Evolutionary conservation across 352 stramenopile genomes (phyloP).

Genomic region (Phytophthora podocarpi): DNA sequence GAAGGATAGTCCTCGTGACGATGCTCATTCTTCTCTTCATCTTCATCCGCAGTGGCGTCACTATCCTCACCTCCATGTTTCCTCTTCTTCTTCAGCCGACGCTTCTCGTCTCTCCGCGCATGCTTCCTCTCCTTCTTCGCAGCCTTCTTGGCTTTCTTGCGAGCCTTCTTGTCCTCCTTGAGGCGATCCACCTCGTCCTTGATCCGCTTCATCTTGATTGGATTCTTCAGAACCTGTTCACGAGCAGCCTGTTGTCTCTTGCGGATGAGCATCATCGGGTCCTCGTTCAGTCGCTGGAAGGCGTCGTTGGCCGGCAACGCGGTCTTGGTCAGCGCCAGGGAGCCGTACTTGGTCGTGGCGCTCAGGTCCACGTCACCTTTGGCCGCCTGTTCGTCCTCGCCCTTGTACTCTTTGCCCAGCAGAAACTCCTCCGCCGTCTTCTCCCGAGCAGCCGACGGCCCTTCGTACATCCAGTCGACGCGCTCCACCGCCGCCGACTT

Average conservation of each 20-base stretch:
- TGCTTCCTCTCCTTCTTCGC: slow-evolving; percentile 74
- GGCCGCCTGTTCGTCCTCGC: slow-evolving; percentile 36
- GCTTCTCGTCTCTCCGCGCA: slow-evolving; percentile 38
- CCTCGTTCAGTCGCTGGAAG: slow-evolving; percentile 94
- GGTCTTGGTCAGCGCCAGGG: slow-evolving; percentile 59
- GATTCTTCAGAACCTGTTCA: slow-evolving; percentile 89
- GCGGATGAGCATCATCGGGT: slow-evolving; percentile 97
- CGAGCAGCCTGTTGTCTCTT: slow-evolving; percentile 77
- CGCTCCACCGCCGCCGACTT: slow-evolving; percentile 83
- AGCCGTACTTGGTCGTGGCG: slow-evolving; percentile 71
- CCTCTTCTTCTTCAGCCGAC: slow-evolving; percentile 48
- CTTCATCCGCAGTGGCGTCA: slow-evolving; percentile 22
- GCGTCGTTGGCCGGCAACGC: slow-evolving; percentile 83
- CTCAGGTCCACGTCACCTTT: slow-evolving; percentile 48
- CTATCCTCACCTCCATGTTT: slow-evolving; percentile 36
- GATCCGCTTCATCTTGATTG: slow-evolving; percentile 91
- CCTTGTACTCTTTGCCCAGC: slow-evolving; percentile 91
- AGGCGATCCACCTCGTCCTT: slow-evolving; percentile 81
- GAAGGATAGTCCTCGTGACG: slow-evolving; percentile 9
- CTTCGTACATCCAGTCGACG: slow-evolving; percentile 98
- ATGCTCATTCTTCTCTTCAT: slow-evolving; percentile 12
- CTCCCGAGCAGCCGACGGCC: slow-evolving; percentile 73
- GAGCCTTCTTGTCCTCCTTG: slow-evolving; percentile 76
- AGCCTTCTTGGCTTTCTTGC: slow-evolving; percentile 72
- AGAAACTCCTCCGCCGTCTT: slow-evolving; percentile 92